These are phyloP conservation scores for Daldinia childiae DNA, from an alignment of 495 filamentous ascomycete genomes.

Conservation along the genomic window DNA sequence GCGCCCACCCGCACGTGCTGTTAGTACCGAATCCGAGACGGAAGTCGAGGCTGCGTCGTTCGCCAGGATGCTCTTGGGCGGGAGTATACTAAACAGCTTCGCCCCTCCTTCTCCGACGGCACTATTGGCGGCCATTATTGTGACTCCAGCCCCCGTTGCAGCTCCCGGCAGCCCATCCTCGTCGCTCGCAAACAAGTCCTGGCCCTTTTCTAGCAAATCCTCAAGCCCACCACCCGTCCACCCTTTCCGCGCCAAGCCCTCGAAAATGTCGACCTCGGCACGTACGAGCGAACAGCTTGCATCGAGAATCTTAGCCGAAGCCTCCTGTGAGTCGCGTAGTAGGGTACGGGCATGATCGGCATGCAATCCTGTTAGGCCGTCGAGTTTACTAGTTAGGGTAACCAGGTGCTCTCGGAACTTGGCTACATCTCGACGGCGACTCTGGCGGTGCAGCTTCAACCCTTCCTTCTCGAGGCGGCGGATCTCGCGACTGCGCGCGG, in stretches of 20 bases:
- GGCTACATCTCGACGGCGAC: constrained; percentile 59
- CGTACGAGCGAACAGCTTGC: constrained; percentile 68
- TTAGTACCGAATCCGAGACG: constrained; percentile 40
- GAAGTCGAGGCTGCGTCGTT: constrained; percentile 48
- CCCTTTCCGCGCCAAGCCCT: constrained; percentile 69
- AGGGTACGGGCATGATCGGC: constrained; percentile 65
- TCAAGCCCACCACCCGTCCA: constrained; percentile 72
- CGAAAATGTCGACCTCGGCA: constrained; percentile 73
- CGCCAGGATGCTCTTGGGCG: constrained; percentile 64
- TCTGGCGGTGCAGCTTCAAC: constrained; percentile 64
- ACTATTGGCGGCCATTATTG: constrained; percentile 21
- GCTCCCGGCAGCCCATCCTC: constrained; percentile 46
- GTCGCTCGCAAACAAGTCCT: constrained; percentile 67
- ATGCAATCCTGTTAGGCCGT: constrained; percentile 67
- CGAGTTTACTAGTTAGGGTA: constrained; percentile 66
- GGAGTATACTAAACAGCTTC: constrained; percentile 67
- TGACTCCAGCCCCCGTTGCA: constrained; percentile 15
- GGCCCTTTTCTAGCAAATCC: constrained; percentile 67
- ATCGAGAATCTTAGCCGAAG: constrained; percentile 65
- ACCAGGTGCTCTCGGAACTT: constrained; percentile 65
- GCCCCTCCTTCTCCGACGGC: constrained; percentile 48
- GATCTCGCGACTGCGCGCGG: constrained; percentile 63
- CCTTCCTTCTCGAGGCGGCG: constrained; percentile 68
- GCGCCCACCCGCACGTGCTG: constrained; percentile 40
- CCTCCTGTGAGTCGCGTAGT: constrained; percentile 66